These are phyloP conservation scores for Aphanomyces stellatus DNA, from an alignment of 352 stramenopile genomes.

Conservation along the genomic window DNA sequence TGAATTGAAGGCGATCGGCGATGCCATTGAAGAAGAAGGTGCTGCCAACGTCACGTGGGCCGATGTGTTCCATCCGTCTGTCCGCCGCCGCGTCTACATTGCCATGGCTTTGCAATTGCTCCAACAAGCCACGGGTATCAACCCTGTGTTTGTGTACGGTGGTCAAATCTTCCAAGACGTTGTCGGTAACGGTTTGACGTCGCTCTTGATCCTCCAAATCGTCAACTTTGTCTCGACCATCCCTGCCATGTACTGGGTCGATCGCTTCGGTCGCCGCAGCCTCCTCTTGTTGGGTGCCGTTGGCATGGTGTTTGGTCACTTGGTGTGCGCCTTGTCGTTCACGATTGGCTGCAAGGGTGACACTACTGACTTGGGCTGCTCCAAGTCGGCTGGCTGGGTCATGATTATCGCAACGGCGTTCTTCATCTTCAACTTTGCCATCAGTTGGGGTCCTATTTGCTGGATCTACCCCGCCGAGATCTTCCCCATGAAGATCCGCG, in stretches of 20 bases:
- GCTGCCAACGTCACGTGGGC: slow-evolving; percentile 22
- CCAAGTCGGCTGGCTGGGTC: slow-evolving; percentile 23
- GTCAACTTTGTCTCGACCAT: slow-evolving; percentile 36
- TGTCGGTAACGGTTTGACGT: slow-evolving; percentile 26
- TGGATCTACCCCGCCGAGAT: slow-evolving; percentile 58
- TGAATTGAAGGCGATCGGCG: slow-evolving; percentile 38
- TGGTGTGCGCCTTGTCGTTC: slow-evolving; percentile 31
- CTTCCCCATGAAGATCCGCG: slow-evolving; percentile 41
- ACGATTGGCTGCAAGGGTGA: slow-evolving; percentile 31
- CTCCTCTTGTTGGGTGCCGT: slow-evolving; percentile 31
- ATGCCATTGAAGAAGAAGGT: slow-evolving; percentile 32
- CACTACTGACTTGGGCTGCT: slow-evolving; percentile 23
- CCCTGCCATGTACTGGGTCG: slow-evolving; percentile 34
- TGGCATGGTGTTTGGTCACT: slow-evolving; percentile 37
- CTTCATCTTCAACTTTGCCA: slow-evolving; percentile 45
- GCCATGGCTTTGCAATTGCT: slow-evolving; percentile 31
- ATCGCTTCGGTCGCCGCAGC: slow-evolving; percentile 28
- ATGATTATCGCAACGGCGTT: slow-evolving; percentile 32
- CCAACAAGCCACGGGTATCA: slow-evolving; percentile 37
- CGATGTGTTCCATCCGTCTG: slow-evolving; percentile 33
- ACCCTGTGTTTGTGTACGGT: slow-evolving; percentile 32
- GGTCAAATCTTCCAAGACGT: slow-evolving; percentile 35
- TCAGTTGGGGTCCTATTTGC: slow-evolving; percentile 42
- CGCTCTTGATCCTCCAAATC: slow-evolving; percentile 30
- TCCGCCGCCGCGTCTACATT: slow-evolving; percentile 29